Evolutionary conservation across 2,329 filamentous ascomycete species (phyloP).

Genomic region (Dothideomycetes sp.): DNA sequence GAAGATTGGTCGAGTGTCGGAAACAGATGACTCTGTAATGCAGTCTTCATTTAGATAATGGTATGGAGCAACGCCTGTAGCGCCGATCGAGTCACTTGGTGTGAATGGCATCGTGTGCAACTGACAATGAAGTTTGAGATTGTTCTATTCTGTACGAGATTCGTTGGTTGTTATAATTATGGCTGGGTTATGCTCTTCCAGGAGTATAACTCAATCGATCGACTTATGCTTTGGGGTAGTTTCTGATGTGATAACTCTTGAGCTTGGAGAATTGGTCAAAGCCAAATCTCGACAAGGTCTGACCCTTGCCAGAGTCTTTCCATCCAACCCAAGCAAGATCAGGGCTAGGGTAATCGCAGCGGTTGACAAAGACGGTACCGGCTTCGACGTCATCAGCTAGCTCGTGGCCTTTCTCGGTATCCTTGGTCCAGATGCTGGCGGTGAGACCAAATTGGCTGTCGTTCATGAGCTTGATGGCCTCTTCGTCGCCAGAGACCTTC

Average conservation of each 20-base stretch:
- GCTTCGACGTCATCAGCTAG: slow-evolving; percentile 76
- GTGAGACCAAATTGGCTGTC: slow-evolving; percentile 90
- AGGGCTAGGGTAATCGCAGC: slow-evolving; percentile 83
- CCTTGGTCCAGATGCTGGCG: slow-evolving; percentile 95
- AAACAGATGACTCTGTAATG: not conserved
- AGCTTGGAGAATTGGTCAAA: slow-evolving; percentile 95
- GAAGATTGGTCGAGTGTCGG: not conserved
- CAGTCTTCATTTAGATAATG: no score
- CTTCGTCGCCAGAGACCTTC: slow-evolving; percentile 69
- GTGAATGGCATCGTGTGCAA: no score
- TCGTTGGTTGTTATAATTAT: no score
- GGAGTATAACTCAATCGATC: not conserved
- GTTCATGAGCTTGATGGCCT: slow-evolving; percentile 82
- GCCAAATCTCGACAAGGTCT: slow-evolving; percentile 78
- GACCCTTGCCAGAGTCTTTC: slow-evolving; percentile 92
- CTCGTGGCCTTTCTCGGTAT: slow-evolving; percentile 62
- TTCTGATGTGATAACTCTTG: slow-evolving; percentile 91
- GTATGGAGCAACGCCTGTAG: no score
- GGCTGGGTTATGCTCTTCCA: no score
- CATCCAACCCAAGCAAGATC: slow-evolving; percentile 60
- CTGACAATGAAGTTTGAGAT: no score
- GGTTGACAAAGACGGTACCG: slow-evolving; percentile 92
- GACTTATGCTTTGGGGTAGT: slow-evolving; percentile 43
- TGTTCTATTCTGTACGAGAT: no score
- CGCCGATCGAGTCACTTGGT: no score